Evolutionary conservation across 2,329 filamentous ascomycete species (phyloP), one percentile per base, ranked within the genome.

Genomic region (Fusarium mangiferae): DNA sequence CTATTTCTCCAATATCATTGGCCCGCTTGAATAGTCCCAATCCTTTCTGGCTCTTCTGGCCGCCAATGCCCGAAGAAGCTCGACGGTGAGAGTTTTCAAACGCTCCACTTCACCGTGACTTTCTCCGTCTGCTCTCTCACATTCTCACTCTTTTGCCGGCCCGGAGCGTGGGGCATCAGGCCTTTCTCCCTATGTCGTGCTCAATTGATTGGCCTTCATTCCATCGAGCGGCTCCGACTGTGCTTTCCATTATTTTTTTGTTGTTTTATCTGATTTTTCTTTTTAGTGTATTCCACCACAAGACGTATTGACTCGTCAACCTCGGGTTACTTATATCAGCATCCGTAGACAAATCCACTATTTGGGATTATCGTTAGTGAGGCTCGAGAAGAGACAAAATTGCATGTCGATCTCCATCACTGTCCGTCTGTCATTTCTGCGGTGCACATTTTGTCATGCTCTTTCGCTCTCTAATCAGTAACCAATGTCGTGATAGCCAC

Each of bases 131-230:
- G n/a, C 49, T 51, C 44, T 46, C 38, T 49, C 41, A 20, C 38
- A 33, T 42, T 59, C 65, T 62, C 35, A 55, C 41, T 17, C 30
- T 60, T 66, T 69, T 65, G 65, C 76, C 76, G 74, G 76, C 66
- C 76, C 77, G 73, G 77, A 56, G 63, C 73, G 76, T 80, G 80
- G 79, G 78, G 80, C 79, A 80, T 74, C 66, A 72, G 73, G 70
- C 66, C 54, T 74, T 73, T 68, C 41, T 56, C 45, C 51, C 62
- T 67, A 59, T 77, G 78, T 77, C 78, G 75, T 80, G 78, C 75
- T 79, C 66, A 72, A 79, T 69, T 82, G 80, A 82, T 82, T 82
- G 80, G 80, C 66, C 70, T 75, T 72, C 76, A 76, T 79, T 77
- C 60, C 73, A 55, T 74, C 63, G 57, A 78, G 72, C 61, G 71